A percentile compares a stretch with the other conserved stretches of the same genome.
Conservation (phyloP, 1,284 basidiomycete genomes). For the Leccinum subatratum region DNA sequence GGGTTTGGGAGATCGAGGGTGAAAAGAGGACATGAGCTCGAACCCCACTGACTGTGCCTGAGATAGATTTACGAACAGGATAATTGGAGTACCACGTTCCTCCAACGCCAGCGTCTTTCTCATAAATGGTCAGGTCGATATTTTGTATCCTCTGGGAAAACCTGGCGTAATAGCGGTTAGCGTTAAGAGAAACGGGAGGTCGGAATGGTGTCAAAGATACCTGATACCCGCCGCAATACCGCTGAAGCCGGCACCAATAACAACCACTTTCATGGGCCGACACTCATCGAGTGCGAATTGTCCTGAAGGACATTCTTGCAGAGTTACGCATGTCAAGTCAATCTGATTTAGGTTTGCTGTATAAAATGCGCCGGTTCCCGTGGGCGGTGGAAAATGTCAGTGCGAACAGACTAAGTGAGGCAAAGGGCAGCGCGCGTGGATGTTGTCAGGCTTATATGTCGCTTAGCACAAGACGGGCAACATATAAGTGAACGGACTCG, state of each 20-base stretch:
- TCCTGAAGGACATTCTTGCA: conserved; percentile 8
- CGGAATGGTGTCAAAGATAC: conserved; percentile 21
- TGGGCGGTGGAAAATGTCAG: background rate
- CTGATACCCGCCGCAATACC: conserved; percentile 47
- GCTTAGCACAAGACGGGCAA: too few species aligned
- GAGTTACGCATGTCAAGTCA: background rate
- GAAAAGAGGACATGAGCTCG: background rate
- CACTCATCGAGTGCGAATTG: conserved; percentile 19
- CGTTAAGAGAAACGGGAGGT: background rate
- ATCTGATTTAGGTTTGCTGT: background rate
- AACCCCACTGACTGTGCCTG: background rate
- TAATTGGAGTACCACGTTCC: conserved; percentile 54
- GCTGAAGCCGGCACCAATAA: conserved; percentile 22
- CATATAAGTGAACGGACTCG: background rate
- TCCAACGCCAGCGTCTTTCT: conserved; percentile 35
- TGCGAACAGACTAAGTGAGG: too few species aligned
- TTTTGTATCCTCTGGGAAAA: conserved; percentile 54
- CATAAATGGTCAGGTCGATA: conserved; percentile 48
- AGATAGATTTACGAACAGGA: conserved; percentile 25
- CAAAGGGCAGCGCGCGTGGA: background rate
- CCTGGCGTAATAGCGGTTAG: conserved; percentile 25
- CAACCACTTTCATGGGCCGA: conserved; percentile 16
- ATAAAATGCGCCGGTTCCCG: conserved; percentile 22
- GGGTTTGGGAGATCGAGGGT: conserved; percentile 56
- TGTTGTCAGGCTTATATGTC: background rate